phyloP scores from a whole-genome alignment of 164 flowering plant species.

The Cinnamomum chago region DNA sequence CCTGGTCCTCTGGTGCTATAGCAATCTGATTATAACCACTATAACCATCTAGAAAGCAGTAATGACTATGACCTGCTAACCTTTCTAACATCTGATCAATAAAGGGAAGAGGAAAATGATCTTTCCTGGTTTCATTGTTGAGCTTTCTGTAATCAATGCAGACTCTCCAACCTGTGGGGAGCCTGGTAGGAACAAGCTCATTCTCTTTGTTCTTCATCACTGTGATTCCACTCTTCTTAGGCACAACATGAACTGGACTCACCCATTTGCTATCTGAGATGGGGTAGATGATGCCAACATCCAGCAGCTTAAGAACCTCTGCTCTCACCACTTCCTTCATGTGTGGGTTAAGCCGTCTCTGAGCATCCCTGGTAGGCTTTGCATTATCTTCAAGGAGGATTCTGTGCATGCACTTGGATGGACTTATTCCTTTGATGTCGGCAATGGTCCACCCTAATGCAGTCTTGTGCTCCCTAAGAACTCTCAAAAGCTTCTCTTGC shows the following conservation, averaged over 20 bases:
- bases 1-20: background rate
- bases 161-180: background rate
- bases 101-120: background rate
- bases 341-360: background rate
- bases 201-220: no score
- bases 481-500: conserved; percentile 1
- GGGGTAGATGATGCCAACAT: no score
- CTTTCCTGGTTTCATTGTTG: background rate
- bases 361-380: background rate
- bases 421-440: background rate
- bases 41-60: background rate
- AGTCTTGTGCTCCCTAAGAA: no score
- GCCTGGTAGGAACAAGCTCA: background rate
- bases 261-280: no score
- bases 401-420: background rate
- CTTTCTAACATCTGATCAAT: background rate
- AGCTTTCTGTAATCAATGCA: background rate
- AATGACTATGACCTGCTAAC: background rate
- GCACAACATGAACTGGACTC: background rate
- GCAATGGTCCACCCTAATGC: no score
- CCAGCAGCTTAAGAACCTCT: no score
- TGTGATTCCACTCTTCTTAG: background rate
- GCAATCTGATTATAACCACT: background rate
- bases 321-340: no score
- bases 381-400: background rate